phyloP scores from a whole-genome alignment of 345 rosid species.

The Kernera saxatilis region DNA sequence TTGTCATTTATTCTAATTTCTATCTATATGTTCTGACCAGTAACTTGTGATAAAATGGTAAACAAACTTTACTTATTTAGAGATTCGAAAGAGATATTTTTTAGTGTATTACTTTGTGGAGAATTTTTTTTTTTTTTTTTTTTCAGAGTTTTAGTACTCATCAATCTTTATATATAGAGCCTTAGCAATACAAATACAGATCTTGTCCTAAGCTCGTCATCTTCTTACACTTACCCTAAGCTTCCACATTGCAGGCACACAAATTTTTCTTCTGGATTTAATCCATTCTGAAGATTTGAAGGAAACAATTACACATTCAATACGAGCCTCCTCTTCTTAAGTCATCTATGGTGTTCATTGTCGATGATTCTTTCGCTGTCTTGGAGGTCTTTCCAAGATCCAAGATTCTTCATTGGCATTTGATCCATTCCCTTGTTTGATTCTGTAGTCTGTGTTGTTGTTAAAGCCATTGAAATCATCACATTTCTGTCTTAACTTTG shows the following conservation, averaged over 20 bases:
- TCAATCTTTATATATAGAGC: no score
- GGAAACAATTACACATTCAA: not conserved
- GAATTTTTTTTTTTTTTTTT: no score
- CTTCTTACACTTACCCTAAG: conserved; percentile 6
- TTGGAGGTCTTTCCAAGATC: conserved; percentile 5
- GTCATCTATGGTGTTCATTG: not conserved
- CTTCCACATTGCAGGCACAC: not conserved
- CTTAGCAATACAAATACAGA: not conserved
- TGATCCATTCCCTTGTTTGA: conserved; percentile 14
- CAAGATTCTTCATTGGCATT: conserved; percentile 11
- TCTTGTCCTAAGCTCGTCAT: conserved; percentile 11
- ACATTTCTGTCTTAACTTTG: not conserved
- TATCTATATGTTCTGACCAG: no score
- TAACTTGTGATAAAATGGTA: no score
- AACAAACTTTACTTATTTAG: no score
- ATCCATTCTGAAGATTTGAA: not conserved
- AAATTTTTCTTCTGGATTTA: not conserved
- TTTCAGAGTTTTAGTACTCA: no score
- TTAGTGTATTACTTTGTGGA: no score
- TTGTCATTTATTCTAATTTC: no score
- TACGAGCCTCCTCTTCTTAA: not conserved
- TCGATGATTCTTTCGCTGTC: not conserved
- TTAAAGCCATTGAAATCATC: not conserved
- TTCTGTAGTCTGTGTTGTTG: not conserved
- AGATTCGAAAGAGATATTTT: no score